Conservation (phyloP, 78 protist genomes). For the Neovahlkampfia damariscottae region DNA sequence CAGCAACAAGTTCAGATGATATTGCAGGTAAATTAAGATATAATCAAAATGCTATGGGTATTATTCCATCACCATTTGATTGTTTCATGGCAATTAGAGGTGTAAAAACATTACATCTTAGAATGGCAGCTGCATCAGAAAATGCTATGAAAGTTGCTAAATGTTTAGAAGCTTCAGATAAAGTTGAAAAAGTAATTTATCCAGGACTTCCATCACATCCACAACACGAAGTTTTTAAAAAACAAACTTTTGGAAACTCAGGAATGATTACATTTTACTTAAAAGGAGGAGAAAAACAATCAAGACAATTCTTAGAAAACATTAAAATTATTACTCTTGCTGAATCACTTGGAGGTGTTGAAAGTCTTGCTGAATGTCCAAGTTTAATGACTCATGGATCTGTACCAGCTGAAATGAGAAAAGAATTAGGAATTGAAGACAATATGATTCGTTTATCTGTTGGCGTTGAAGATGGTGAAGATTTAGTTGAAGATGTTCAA, state of each 20-base stretch:
- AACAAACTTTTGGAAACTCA: background rate
- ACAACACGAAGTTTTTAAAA: background rate
- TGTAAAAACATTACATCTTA: constrained; percentile 61
- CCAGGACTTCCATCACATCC: background rate
- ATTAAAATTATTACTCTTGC: constrained; percentile 10
- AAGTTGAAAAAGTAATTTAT: background rate
- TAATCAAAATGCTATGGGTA: constrained; percentile 56
- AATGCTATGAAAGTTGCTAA: constrained; percentile 54
- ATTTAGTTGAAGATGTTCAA: constrained; percentile 36
- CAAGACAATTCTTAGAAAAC: constrained; percentile 5
- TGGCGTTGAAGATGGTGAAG: constrained; percentile 51
- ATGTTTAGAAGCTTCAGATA: constrained; percentile 10
- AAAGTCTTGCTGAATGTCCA: constrained; percentile 36
- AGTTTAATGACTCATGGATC: constrained; percentile 48
- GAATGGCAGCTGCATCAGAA: constrained; percentile 58
- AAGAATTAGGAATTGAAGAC: constrained; percentile 20
- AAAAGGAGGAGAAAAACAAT: constrained; percentile 11
- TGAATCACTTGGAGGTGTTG: constrained; percentile 21
- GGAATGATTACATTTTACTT: constrained; percentile 13
- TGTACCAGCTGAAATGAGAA: constrained; percentile 32
- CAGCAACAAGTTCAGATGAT: constrained; percentile 30
- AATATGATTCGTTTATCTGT: constrained; percentile 40
- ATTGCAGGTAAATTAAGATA: constrained; percentile 29
- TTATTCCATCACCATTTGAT: constrained; percentile 72
- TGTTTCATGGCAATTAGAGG: constrained; percentile 73